A percentile compares a stretch with the other conserved stretches of the same genome.
Conservation (phyloP, 2,329 filamentous ascomycete genomes). For the Colletotrichum shisoi region DNA sequence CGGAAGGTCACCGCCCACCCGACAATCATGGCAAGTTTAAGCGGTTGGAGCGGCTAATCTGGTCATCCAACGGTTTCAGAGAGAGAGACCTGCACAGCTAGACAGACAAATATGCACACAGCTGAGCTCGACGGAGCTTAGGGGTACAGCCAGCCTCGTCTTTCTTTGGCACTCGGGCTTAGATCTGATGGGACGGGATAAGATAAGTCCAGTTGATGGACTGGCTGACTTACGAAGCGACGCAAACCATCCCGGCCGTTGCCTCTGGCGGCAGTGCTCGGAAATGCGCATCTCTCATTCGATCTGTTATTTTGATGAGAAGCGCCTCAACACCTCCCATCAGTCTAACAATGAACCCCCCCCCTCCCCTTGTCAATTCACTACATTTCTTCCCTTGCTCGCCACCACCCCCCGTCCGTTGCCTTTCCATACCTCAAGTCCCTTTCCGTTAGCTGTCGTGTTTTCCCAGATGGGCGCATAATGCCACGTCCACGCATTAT, state of each 20-base stretch:
- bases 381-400: neutral
- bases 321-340: neutral
- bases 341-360: neutral
- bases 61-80: slow-evolving; percentile 36
- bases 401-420: neutral
- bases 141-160: neutral
- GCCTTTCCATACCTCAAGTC: slow-evolving; percentile 19
- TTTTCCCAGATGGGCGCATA: slow-evolving; percentile 7
- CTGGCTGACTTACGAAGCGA: neutral
- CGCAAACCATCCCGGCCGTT: slow-evolving; percentile 5
- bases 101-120: slow-evolving; percentile 9
- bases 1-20: neutral
- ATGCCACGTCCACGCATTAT: neutral
- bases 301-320: slow-evolving; percentile 16
- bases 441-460: slow-evolving; percentile 1
- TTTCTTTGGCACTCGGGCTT: neutral
- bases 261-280: slow-evolving; percentile 6
- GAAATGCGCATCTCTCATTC: slow-evolving; percentile 5
- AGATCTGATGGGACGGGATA: neutral
- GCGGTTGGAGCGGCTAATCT: slow-evolving; percentile 40
- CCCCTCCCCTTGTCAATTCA: neutral
- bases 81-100: slow-evolving; percentile 22
- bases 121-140: slow-evolving; percentile 21
- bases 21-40: slow-evolving; percentile 30
- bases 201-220: neutral